Base-by-base conservation (phyloP, 352 stramenopile species). In the Phytopythium mirpurense region DNA sequence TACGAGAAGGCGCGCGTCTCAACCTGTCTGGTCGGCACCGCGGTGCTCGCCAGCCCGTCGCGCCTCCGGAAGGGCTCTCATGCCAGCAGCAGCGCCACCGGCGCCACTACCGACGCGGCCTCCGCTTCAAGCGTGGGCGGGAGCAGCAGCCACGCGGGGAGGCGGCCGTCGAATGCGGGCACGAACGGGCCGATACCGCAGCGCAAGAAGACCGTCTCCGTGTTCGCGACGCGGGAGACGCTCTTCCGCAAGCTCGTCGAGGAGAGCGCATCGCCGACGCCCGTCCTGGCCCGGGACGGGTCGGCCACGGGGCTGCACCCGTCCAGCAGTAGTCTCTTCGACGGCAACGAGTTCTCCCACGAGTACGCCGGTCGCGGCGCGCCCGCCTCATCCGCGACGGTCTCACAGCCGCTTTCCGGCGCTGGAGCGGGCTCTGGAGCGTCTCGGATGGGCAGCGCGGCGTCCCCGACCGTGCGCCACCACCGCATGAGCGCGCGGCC, bases 311-410 rank as follows among this genome's bases (percentile, higher is more conserved):
- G 1, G 32, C 36, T 5, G 16, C 52, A 43, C 18, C 32, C 1
- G 2, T 34, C 56, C 0, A 32, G 59, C 2, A 40, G 57, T 23
- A 54, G 52, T 7, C 56, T 69, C n/a, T 63, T 59, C 19, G 62
- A 70, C 41, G 58, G 43, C 37, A 88, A 88, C 44, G 74, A 84
- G 50, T 86, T 88, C 38, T 75, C 77, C 6, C 77, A 83, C 34
- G 77, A 88, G 41, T 88, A 82, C 47, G 70, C 74, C 0, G 72
- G 82, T 24, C 70, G 68, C 27, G 77, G 70, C 10, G 56, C 68
- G 5, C 56, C 59, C 19, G 59, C 62, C 14, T 63, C 60, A 32
- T 40, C 43, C 3, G 10, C 9, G 18, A 19, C 35, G 19, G 6
- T 15, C 1, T 2, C 23, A 34, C 48, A 43, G 23, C 3, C 34